Evolutionary conservation across 2,329 filamentous ascomycete genomes (phyloP).

Genomic region (Tolypocladium endophyticum): DNA sequence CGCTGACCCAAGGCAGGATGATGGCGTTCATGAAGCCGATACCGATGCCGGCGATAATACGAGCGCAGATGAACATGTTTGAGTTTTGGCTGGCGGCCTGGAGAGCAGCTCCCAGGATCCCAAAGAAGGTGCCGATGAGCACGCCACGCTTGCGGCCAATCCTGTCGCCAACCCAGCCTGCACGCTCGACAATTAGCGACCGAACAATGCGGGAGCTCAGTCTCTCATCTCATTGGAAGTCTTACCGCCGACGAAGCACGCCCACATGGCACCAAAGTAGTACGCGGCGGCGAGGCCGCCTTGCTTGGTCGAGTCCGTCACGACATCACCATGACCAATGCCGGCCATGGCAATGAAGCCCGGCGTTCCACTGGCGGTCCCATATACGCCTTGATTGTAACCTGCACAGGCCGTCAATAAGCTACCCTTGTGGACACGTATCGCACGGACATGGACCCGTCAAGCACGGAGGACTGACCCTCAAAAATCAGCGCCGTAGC

Average conservation of each 20-base stretch:
- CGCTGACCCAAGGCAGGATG: conserved; percentile 36
- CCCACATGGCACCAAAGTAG: conserved; percentile 39
- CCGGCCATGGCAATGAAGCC: conserved; percentile 29
- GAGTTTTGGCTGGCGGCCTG: conserved; percentile 32
- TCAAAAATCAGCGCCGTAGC: conserved; percentile 12
- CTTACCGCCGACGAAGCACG: conserved; percentile 33
- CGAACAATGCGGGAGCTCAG: background rate
- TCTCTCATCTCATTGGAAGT: background rate
- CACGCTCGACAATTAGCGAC: background rate
- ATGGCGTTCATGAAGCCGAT: conserved; percentile 40
- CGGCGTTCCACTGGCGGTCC: conserved; percentile 33
- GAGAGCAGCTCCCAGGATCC: conserved; percentile 36
- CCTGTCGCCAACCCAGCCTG: conserved; percentile 36
- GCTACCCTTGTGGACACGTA: background rate
- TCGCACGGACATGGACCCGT: background rate
- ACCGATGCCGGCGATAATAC: conserved; percentile 40
- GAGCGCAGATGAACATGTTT: conserved; percentile 36
- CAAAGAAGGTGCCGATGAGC: conserved; percentile 34
- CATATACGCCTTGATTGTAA: conserved; percentile 45
- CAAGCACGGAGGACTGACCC: conserved; percentile 2
- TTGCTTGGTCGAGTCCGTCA: conserved; percentile 37
- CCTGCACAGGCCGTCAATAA: conserved; percentile 17
- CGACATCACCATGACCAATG: conserved; percentile 34
- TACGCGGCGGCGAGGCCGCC: conserved; percentile 43
- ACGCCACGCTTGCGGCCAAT: conserved; percentile 37